Evolutionary conservation across 306 rosid species (phyloP).

Genomic region (Citrullus colocynthis): DNA sequence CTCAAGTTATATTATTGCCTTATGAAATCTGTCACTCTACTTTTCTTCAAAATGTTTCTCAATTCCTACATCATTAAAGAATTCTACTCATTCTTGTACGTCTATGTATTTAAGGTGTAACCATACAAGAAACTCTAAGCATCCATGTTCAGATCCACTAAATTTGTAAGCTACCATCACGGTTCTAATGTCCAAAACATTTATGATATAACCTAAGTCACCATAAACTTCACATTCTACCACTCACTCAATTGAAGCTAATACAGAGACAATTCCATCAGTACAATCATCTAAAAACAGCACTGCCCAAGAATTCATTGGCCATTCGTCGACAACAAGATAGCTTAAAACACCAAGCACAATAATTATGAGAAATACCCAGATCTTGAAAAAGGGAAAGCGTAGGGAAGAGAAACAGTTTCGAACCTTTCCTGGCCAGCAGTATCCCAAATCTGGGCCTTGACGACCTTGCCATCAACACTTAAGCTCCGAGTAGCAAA

Average conservation of each 20-base stretch:
- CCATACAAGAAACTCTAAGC: not conserved
- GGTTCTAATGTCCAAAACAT: not conserved
- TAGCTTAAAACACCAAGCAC: not conserved
- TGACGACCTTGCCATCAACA: slow-evolving; percentile 39
- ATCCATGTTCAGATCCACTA: not conserved
- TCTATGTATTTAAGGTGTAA: not conserved
- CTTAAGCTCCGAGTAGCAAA: slow-evolving; percentile 51
- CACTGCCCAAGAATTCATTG: not conserved
- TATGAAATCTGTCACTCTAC: not conserved
- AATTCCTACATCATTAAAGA: not conserved
- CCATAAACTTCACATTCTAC: not conserved
- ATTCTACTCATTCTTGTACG: not conserved
- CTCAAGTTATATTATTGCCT: not conserved
- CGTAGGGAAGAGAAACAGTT: not conserved
- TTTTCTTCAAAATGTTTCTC: not conserved
- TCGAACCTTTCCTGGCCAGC: slow-evolving; percentile 55
- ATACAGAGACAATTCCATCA: not conserved
- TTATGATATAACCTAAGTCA: not conserved
- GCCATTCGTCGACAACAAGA: not conserved
- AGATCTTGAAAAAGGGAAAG: slow-evolving; percentile 3
- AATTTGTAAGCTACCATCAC: not conserved
- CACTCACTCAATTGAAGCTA: not conserved
- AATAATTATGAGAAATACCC: not conserved
- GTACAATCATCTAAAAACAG: not conserved
- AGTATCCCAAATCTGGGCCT: slow-evolving; percentile 62